Evolutionary conservation across 345 rosid species (phyloP), one percentile per base, ranked within the genome.

Genomic region (Salix caprea): DNA sequence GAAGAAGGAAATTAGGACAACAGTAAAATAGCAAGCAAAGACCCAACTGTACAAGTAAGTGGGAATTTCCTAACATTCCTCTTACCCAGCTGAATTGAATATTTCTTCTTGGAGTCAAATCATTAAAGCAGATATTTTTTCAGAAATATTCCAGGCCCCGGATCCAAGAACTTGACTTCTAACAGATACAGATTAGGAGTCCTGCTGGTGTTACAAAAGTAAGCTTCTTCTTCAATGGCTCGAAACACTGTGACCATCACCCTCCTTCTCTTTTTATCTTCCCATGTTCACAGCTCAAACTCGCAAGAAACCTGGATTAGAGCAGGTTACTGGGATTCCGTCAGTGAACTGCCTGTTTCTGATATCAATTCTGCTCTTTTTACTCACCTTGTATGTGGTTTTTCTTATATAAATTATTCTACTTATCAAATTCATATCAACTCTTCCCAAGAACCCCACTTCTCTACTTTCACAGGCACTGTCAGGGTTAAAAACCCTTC

Each of bases 361-460:
- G 46, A 23, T 61, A 78, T 84, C 62, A 44, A 76, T 26, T 84
- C 87, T 37, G 60, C 82, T 19, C 71, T 84, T 6, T 86, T 80
- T 39, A 76, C 83, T 37, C 86, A 80, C 65, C 86, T 86, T 58
- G 36, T 82, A 9, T 84, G 82, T 18, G 82, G 77, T 44, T 84
- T 69, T 39, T 87, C 80, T n/a, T 0, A 1, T 16, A 9, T 84
- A 18, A 79, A 82, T 68, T 65, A 84, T 39, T 78, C 86, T 46
- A 71, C 74, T 44, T 78, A 69, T 62, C 65, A 78, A 39, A 77
- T 84, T 40, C 62, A 70, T 18, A 4, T 77, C 7, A 71, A 71
- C 66, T 48, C 75, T 10, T 61, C 75, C 4, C 36, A 64, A 14
- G 58, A 46, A 19, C 28, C 69, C 15, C 14, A 26, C 62, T 81